Evolutionary conservation across 1,139 yeast species (phyloP).

Genomic region (Geotrichum siamense): DNA sequence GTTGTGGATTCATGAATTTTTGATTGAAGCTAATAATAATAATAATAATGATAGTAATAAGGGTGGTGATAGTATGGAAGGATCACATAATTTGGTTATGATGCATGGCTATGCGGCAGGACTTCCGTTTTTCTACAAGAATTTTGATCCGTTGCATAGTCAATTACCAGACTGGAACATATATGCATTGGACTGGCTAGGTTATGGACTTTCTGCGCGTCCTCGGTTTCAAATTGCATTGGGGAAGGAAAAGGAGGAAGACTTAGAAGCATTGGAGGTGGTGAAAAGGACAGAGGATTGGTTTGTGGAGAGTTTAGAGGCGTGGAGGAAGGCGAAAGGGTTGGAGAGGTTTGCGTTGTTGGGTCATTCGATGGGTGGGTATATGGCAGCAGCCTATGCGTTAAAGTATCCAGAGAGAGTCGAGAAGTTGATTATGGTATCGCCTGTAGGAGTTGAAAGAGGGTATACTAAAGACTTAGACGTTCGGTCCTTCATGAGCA

Average conservation of each 20-base stretch:
- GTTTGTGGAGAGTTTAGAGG: constrained; percentile 68
- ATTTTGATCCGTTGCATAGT: constrained; percentile 46
- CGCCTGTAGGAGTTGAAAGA: constrained; percentile 69
- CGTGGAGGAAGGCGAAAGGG: constrained; percentile 52
- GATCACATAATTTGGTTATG: constrained; percentile 53
- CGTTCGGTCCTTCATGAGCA: constrained; percentile 18
- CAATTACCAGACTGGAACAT: constrained; percentile 29
- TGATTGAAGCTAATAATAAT: constrained; percentile 24
- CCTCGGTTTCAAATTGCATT: constrained; percentile 39
- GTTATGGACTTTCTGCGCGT: constrained; percentile 71
- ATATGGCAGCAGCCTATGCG: constrained; percentile 68
- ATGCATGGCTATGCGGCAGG: constrained; percentile 88
- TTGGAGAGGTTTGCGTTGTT: constrained; percentile 52
- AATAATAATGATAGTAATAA: too few relatives aligned
- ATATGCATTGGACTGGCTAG: constrained; percentile 68
- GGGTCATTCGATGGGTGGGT: constrained; percentile 90
- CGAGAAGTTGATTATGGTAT: constrained; percentile 54
- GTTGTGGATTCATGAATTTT: constrained; percentile 49
- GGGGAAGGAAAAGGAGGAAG: constrained; percentile 27
- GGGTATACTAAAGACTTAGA: constrained; percentile 27
- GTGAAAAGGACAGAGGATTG: constrained; percentile 55
- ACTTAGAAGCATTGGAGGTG: constrained; percentile 40
- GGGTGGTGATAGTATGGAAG: constrained; percentile 22
- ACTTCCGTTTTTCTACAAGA: constrained; percentile 68
- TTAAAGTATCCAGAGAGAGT: constrained; percentile 60